Evolutionary conservation across 2,329 filamentous ascomycete species (phyloP).

Genomic region (Colletotrichum sp.): DNA sequence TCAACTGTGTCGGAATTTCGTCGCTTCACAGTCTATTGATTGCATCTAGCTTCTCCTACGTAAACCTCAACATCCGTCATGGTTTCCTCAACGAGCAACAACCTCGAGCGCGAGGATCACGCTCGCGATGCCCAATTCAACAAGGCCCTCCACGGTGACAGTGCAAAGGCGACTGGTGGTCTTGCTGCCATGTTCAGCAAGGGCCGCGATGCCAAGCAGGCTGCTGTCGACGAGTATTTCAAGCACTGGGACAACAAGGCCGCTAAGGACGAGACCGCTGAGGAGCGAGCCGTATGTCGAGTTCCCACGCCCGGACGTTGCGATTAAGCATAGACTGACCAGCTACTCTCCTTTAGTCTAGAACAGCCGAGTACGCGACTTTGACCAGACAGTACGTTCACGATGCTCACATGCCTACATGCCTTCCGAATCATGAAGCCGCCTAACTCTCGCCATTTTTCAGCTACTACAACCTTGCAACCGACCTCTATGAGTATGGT

Average conservation of each 20-base stretch:
- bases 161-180: conserved; percentile 72
- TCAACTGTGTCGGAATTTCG: background rate
- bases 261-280: conserved; percentile 72
- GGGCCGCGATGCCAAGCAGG: conserved; percentile 72
- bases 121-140: conserved; percentile 88
- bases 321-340: background rate
- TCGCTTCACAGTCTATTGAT: background rate
- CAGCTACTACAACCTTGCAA: conserved; percentile 91
- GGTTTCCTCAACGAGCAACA: conserved; percentile 42
- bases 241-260: conserved; percentile 89
- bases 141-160: conserved; percentile 81
- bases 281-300: conserved; percentile 71
- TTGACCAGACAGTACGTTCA: conserved; percentile 81
- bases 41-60: background rate
- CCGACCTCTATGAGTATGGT: conserved; percentile 91
- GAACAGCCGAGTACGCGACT: conserved; percentile 84
- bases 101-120: conserved; percentile 83
- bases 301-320: background rate
- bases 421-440: background rate
- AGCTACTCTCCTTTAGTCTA: conserved; percentile 53
- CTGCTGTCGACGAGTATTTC: conserved; percentile 84
- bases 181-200: conserved; percentile 84
- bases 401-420: background rate
- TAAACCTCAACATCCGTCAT: conserved; percentile 30
- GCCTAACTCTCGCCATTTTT: conserved; percentile 9